Base-by-base conservation (phyloP, 345 rosid species). In the Salix viminalis region DNA sequence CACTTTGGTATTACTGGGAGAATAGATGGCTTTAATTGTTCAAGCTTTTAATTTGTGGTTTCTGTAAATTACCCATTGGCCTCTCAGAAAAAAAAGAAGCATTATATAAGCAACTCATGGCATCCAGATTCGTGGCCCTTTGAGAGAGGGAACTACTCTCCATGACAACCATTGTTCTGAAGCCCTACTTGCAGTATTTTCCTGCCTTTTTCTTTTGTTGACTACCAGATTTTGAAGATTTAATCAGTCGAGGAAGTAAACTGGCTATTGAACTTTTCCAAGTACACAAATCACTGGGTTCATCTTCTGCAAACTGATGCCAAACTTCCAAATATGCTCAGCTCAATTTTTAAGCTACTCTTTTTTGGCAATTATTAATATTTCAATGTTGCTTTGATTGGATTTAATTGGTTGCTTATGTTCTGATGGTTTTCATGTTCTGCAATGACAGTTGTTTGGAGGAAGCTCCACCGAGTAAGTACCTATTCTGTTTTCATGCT, bases 391-490 rank as follows among this genome's bases (percentile, higher is more conserved):
- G 64, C 28, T 41, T 32, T 11, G 30, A 15, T 24, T 76, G 19
- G 19, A 52, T 69, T 50, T 37, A 18, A 42, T 65, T 65, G 7
- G 21, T 65, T 54, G 7, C 37, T 79, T 30, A 7, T 46, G 15
- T 70, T 79, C 89, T 87, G 79, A 85, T 71, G 19, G 26, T 84
- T 79, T 79, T 65, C 13, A 48, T 79, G 54, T 81, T 30, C 83
- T 88, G 79, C 64, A 34, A 70, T 82, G 70, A 67, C 94, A 89
- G 96, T 81, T 92, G 76, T 86, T 91, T 41, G 99, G 99, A 64
- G 87, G 69, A 81, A 90, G 73, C 84, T 26, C 84, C 4, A 74
- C 72, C 30, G 94, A 90, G 97, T 89, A 86, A 91, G 99, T 86
- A 69, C 56, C 37, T 52, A 2, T 23, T n/a, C 54, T 52, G 65